These are phyloP conservation scores for Oryza officinalis DNA, from an alignment of 176 grass and related monocot genomes.

Conservation along the genomic window DNA sequence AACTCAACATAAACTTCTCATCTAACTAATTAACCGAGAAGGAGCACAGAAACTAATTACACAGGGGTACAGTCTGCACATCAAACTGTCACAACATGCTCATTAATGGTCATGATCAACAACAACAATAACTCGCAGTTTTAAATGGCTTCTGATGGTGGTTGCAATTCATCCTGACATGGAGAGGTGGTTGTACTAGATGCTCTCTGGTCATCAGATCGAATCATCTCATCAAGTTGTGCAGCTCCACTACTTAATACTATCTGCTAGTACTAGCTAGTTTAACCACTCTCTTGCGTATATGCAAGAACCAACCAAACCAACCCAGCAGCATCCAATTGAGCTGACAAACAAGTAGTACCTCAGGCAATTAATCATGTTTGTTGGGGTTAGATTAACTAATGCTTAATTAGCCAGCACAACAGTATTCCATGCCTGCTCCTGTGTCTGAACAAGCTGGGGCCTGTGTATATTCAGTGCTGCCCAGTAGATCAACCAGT, in stretches of 20 bases:
- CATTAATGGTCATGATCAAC: constrained; percentile 31
- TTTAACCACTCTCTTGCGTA: neutral
- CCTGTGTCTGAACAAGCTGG: constrained; percentile 11
- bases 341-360: neutral
- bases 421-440: neutral
- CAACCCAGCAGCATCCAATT: constrained; percentile 17
- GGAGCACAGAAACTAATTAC: neutral
- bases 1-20: constrained; percentile 13
- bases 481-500: neutral
- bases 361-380: constrained; percentile 11
- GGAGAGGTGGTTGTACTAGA: constrained; percentile 35
- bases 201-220: constrained; percentile 13
- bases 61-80: neutral
- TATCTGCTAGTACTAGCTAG: neutral
- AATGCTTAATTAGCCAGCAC: constrained; percentile 27
- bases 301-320: constrained; percentile 24
- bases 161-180: constrained; percentile 52
- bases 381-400: neutral
- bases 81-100: constrained; percentile 27
- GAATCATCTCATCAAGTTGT: neutral
- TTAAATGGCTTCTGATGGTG: neutral
- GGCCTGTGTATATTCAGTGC: constrained; percentile 7
- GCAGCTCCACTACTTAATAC: neutral
- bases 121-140: constrained; percentile 9
- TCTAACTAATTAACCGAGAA: neutral